phyloP scores from a whole-genome alignment of 768 basidiomycete genomes.

The Suillus spraguei region DNA sequence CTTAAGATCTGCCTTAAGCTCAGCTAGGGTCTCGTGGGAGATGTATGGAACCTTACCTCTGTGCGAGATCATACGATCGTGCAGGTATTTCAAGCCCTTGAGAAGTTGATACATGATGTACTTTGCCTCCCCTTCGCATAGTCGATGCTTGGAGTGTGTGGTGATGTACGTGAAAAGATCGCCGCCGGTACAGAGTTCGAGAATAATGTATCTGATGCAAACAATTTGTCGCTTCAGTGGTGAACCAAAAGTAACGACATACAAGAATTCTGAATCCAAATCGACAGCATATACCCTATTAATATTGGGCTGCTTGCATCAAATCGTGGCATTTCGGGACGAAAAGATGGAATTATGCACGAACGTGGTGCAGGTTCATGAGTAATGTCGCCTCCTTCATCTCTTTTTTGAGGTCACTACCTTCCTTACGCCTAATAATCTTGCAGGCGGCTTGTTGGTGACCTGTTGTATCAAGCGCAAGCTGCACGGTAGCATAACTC shows the following conservation, averaged over 20 bases:
- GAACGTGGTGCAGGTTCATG: constrained; percentile 69
- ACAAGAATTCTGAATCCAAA: constrained; percentile 63
- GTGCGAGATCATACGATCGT: constrained; percentile 74
- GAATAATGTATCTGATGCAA: constrained; percentile 68
- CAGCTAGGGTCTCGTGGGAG: constrained; percentile 8
- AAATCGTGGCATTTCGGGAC: constrained; percentile 8
- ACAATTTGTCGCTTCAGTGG: background rate
- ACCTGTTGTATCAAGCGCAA: constrained; percentile 65
- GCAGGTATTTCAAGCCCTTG: constrained; percentile 71
- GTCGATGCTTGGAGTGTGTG: constrained; percentile 52
- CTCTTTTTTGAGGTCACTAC: constrained; percentile 43
- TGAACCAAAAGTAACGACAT: constrained; percentile 18
- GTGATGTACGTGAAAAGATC: constrained; percentile 88
- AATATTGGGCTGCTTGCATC: constrained; percentile 66
- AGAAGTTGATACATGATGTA: constrained; percentile 83
- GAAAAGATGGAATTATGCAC: constrained; percentile 19
- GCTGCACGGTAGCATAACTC: constrained; percentile 80
- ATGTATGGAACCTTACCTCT: constrained; percentile 52
- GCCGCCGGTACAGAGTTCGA: constrained; percentile 84
- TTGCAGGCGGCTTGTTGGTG: constrained; percentile 84
- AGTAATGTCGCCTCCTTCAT: constrained; percentile 82
- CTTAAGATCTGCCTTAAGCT: constrained; percentile 58
- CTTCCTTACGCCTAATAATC: constrained; percentile 67
- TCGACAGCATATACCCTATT: constrained; percentile 76
- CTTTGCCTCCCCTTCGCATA: constrained; percentile 82